Base-by-base conservation (phyloP, 2,329 filamentous ascomycete genomes). In the Pestalotiopsis fici region DNA sequence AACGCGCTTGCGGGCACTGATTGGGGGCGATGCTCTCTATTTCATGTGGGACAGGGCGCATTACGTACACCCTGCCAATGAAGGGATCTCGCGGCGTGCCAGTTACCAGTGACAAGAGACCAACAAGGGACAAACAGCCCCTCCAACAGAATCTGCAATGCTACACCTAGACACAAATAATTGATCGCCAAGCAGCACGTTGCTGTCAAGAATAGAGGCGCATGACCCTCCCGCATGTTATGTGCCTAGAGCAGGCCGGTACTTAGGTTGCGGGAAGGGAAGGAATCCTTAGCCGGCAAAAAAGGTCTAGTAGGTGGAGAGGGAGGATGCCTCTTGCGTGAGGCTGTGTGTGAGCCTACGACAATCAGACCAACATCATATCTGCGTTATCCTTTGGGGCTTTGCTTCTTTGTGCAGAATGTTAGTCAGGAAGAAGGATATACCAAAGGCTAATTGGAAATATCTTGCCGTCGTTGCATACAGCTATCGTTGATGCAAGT, bases 1-100 rank as follows among this genome's bases (percentile, higher is more conserved):
- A 57, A 31, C 55, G 55, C 55, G 25, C 55, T 57, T 57, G 55
- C 31, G 27, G 59, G 59, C 35, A 25, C 35, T 47, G 13, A 50
- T 62, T 62, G 59, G 23, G n/a, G 59, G 35, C 59, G 59, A 47
- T 62, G 59, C 59, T 62, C 31, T 43, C 35, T 59, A n/a, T 57
- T 57, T 27, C 55, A 57, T 57, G 55, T 57, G 55, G 31, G 31
- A 11, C 31, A 35, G 31, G 31, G 7, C 31, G 6, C 31, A 11
- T 35, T 35, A 35, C 31, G 31, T 35, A 35, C 31, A 6, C 55
- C 23, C 4, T 27, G 23, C 55, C 27, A 31, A 50, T 50, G 43
- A 23, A 50, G 43, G 43, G 43, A 50, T 18, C 21, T 50, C 43
- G 18, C 43, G n/a, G 43, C 31, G 31, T 50, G 23, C 25, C 55